These are phyloP conservation scores for Kodamaea jinghongensis DNA, from an alignment of 805 yeast genomes.

Conservation along the genomic window DNA sequence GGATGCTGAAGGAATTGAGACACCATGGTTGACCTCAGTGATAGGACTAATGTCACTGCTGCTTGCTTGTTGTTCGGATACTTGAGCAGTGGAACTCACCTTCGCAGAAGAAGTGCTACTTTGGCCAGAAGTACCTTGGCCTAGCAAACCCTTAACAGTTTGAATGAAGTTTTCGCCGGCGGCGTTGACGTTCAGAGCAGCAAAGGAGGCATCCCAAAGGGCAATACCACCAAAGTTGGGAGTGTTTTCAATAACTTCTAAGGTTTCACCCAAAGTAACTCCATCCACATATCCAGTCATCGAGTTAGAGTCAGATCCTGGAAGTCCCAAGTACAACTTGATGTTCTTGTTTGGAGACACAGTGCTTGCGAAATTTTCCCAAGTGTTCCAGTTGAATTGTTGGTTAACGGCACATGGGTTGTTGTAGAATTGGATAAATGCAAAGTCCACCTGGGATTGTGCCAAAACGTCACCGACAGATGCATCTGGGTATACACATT, in stretches of 20 bases:
- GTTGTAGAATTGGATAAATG: constrained; percentile 85
- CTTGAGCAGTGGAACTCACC: too few relatives aligned
- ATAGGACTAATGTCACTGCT: too few relatives aligned
- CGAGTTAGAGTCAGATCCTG: constrained; percentile 36
- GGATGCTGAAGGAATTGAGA: too few relatives aligned
- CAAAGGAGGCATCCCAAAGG: constrained; percentile 34
- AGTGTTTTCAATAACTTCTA: constrained; percentile 15
- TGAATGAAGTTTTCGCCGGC: constrained; percentile 1
- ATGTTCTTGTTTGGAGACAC: constrained; percentile 47
- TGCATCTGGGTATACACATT: constrained; percentile 81
- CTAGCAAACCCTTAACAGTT: constrained; percentile 1
- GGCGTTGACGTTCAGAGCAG: constrained; percentile 10
- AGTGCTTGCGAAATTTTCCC: constrained; percentile 60
- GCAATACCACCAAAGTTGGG: constrained; percentile 34
- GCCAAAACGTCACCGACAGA: constrained; percentile 20
- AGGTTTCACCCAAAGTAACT: constrained; percentile 11
- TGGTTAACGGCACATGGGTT: constrained; percentile 58
- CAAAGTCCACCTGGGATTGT: constrained; percentile 69
- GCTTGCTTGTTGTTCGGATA: too few relatives aligned
- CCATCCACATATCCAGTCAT: constrained; percentile 38
- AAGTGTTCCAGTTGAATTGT: constrained; percentile 60
- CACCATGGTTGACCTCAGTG: too few relatives aligned
- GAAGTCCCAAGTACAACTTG: constrained; percentile 34
- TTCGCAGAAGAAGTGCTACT: too few relatives aligned
- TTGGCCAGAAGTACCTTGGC: too few relatives aligned